phyloP scores from a whole-genome alignment of 108 stramenopile species.

The Nannochloropsis granulata region DNA sequence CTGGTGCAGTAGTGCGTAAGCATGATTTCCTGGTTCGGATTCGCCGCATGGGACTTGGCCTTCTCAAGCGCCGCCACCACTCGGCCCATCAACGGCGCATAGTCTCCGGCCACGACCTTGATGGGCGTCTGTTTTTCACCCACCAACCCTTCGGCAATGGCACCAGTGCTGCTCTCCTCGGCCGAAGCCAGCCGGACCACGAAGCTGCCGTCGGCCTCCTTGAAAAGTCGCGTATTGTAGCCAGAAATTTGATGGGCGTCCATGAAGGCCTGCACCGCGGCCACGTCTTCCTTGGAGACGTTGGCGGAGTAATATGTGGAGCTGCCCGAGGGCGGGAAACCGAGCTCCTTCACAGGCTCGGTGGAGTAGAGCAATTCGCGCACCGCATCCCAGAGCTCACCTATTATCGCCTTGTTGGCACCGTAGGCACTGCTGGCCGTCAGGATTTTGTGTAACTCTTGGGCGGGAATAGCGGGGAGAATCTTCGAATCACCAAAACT shows the following conservation, averaged over 20 bases:
- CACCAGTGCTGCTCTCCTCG: not conserved
- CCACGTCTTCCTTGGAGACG: not conserved
- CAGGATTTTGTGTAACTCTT: not conserved
- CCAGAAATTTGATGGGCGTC: not conserved
- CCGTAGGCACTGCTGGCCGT: not conserved
- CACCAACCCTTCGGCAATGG: not conserved
- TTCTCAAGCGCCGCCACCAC: not conserved
- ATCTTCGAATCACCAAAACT: not conserved
- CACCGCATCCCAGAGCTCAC: not conserved
- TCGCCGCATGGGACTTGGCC: not conserved
- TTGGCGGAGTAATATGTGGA: not conserved
- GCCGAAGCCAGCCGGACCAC: not conserved
- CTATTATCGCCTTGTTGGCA: not conserved
- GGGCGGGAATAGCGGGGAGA: not conserved
- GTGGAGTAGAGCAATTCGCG: not conserved
- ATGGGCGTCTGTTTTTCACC: not conserved
- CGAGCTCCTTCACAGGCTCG: not conserved
- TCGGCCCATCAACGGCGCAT: not conserved
- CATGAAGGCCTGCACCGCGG: not conserved
- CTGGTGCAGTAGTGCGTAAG: not conserved
- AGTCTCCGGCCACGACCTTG: not conserved
- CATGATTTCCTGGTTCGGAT: not conserved
- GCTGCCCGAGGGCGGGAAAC: not conserved
- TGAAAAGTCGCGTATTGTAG: constrained; percentile 1
- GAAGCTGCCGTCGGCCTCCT: not conserved